Conservation (phyloP, 2,329 filamentous ascomycete genomes). For the Fusarium musae region DNA sequence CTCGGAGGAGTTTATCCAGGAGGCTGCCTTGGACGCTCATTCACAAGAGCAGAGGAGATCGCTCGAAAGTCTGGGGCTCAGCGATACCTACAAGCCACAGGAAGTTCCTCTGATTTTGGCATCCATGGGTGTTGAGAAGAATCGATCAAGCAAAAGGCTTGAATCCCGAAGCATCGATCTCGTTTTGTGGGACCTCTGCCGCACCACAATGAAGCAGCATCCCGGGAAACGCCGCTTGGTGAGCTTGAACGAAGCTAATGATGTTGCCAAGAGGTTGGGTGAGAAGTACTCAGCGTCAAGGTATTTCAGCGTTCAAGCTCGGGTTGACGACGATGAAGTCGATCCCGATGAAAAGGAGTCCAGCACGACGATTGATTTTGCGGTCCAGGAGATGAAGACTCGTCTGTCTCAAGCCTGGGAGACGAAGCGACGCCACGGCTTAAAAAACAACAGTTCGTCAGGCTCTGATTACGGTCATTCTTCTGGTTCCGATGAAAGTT, state of each 20-base stretch:
- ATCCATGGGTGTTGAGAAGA: constrained; percentile 42
- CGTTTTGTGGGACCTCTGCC: constrained; percentile 51
- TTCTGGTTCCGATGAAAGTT: background rate
- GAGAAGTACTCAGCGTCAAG: constrained; percentile 57
- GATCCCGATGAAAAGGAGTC: constrained; percentile 36
- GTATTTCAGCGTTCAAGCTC: constrained; percentile 51
- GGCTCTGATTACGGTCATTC: background rate
- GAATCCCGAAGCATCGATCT: constrained; percentile 17
- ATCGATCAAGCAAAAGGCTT: constrained; percentile 11
- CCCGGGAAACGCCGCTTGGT: constrained; percentile 60
- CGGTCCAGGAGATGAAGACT: constrained; percentile 36
- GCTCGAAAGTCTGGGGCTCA: constrained; percentile 43
- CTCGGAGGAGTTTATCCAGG: constrained; percentile 24
- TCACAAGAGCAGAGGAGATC: constrained; percentile 31
- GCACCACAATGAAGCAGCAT: constrained; percentile 46
- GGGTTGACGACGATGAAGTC: constrained; percentile 36
- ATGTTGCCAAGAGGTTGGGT: constrained; percentile 66
- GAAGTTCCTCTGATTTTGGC: constrained; percentile 43
- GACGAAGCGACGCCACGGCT: background rate
- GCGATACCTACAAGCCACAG: constrained; percentile 43
- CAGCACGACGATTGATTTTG: constrained; percentile 46
- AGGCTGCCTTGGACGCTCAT: constrained; percentile 19
- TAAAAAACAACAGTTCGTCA: background rate
- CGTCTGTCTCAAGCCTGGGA: constrained; percentile 34
- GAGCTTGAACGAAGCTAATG: constrained; percentile 66